Percentiles rank a stretch among this genome's conserved stretches.
phyloP scores from a whole-genome alignment of 225 moss, liverwort and hornwort species.

The Anthoceros angustus region DNA sequence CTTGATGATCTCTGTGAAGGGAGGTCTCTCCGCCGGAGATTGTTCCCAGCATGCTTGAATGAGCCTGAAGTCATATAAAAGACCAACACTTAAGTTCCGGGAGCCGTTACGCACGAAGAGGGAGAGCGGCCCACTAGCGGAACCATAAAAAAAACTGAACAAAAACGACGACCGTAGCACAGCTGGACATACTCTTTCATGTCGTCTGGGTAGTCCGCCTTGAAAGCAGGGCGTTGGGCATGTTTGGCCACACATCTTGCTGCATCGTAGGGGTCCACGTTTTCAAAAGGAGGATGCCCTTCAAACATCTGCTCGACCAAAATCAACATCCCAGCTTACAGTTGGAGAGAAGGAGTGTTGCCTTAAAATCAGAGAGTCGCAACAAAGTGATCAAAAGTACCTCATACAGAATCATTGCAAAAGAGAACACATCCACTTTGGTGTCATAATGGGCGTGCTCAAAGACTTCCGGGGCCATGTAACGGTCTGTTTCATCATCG shows the following conservation, averaged over 20 bases:
- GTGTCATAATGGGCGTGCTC: constrained; percentile 25
- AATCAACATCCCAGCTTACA: neutral
- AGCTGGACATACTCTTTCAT: constrained; percentile 44
- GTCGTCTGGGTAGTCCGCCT: constrained; percentile 35
- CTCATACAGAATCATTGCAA: constrained; percentile 72
- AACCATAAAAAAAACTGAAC: neutral
- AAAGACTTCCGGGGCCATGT: constrained; percentile 69
- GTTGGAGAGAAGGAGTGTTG: neutral
- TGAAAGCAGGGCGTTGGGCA: constrained; percentile 49
- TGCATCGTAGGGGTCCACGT: constrained; percentile 28
- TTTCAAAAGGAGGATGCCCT: constrained; percentile 38
- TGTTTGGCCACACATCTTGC: constrained; percentile 28
- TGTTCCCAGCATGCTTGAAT: constrained; percentile 55
- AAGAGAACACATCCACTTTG: constrained; percentile 73
- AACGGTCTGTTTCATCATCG: constrained; percentile 28
- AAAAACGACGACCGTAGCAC: neutral
- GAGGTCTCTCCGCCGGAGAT: constrained; percentile 30
- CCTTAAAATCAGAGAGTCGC: neutral
- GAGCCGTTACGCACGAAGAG: neutral
- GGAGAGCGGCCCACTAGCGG: neutral
- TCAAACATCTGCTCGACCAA: constrained; percentile 55
- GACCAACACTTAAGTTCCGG: neutral
- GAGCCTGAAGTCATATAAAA: constrained; percentile 25
- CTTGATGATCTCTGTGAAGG: constrained; percentile 32
- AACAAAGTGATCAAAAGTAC: constrained; percentile 11